Base-by-base conservation (phyloP, 768 basidiomycete species). In the Collybia sordida region DNA sequence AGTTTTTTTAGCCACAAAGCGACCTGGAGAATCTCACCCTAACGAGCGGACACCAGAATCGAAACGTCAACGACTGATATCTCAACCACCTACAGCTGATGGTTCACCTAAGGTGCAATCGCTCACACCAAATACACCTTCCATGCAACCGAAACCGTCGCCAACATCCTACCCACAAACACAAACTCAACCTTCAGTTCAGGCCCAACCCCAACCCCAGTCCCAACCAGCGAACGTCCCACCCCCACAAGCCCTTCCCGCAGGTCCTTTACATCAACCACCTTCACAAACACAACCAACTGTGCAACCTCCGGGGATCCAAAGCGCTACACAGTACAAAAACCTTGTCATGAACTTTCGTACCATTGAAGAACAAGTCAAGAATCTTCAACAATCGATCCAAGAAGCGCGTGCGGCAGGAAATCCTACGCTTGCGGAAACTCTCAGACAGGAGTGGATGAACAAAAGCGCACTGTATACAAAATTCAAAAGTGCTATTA, bases 11-110 rank as follows among this genome's bases (percentile, higher is more conserved):
- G 66, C 62, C 49, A 45, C 61, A 12, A 84, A 82, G 59, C 79
- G 81, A 21, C 52, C 69, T 15, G 70, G 63, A 1, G 81, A 82
- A 18, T n/a, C 61, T 1, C 57, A 52, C 41, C 51, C 36, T 42
- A 51, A 53, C 8, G 69, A 64, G 59, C 66, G 54, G 54, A 66
- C 72, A 6, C 72, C 78, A 39, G 82, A 84, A 40, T 19, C 73
- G 22, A 83, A 82, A 58, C 72, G 75, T 45, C 64, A 64, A 6
- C 68, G 72, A 31, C 54, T 75, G 11, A 60, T 63, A 11, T 52
- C 65, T 7, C 55, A 59, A 7, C 51, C 50, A 41, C n/a, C 31
- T 6, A 47, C 56, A 22, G 41, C 47, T n/a, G 59, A 60, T 14
- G 61, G 58, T 22, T 59, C 55, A 17, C 61, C 63, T 19, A 58